Conservation (phyloP, 306 rosid species). For the Quercus variabilis region DNA sequence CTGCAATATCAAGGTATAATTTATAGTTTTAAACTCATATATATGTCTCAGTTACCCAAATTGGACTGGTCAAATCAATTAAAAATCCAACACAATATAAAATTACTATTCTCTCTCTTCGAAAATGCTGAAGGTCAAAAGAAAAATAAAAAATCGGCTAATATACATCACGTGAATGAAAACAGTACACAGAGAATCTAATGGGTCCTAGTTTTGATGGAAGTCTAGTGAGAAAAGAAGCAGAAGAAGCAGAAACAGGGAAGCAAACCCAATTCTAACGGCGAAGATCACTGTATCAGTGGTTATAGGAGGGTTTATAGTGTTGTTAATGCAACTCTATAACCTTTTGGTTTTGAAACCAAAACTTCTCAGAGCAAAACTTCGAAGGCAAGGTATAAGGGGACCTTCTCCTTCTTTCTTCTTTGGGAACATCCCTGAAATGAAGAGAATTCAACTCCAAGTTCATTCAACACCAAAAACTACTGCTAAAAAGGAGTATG, state of each 20-base stretch:
- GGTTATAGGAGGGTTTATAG: slow-evolving; percentile 27
- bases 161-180: too few relatives aligned
- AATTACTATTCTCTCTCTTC: too few relatives aligned
- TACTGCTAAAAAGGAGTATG: not conserved
- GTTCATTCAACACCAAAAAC: not conserved
- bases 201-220: not conserved
- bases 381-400: slow-evolving; percentile 58
- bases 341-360: slow-evolving; percentile 36
- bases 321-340: slow-evolving; percentile 10
- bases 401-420: slow-evolving; percentile 60
- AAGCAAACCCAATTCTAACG: not conserved
- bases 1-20: too few relatives aligned
- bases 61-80: too few relatives aligned
- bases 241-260: not conserved
- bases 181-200: too few relatives aligned
- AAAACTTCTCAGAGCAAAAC: slow-evolving; percentile 45
- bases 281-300: slow-evolving; percentile 1
- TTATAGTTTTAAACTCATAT: too few relatives aligned
- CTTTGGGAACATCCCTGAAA: slow-evolving; percentile 58
- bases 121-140: too few relatives aligned
- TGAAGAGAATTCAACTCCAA: slow-evolving; percentile 33
- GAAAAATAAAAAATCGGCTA: too few relatives aligned
- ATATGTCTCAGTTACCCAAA: too few relatives aligned
- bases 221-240: not conserved
- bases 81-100: too few relatives aligned